Evolutionary conservation across 208 protist species (phyloP), one percentile per base, ranked within the genome.

Genomic region (Kentomonas sorsogonicus): DNA sequence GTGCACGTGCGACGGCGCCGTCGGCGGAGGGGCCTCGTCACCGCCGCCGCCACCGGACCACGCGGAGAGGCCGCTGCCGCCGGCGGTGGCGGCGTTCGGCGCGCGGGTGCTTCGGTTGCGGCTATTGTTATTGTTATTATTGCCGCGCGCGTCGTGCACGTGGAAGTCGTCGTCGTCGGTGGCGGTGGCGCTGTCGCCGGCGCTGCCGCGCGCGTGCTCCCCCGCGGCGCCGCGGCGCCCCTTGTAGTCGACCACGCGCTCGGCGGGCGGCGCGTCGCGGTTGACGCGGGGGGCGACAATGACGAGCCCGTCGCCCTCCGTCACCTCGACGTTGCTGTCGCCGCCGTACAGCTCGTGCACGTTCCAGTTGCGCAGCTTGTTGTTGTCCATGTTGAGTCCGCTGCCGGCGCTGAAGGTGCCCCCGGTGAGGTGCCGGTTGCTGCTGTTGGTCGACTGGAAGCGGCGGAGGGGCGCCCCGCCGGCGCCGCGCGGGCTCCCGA

Each of bases 361-460:
- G 7, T 38, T 38, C 33, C 33, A 38, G 7, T 38, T 11, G 7
- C 11, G 5, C 7, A 38, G 33, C 7, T 38, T 5, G 33, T 38
- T 5, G 7, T 38, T 38, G 33, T 38, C 5, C 5, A 38, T 5
- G 33, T 38, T 38, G 33, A 15, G 33, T 5, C 33, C 11, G 33
- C 33, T 38, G 33, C 33, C 11, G 33, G 7, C 33, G 7, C 11
- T 11, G 33, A 11, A 11, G 33, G 33, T 11, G 33, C 33, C 7
- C 33, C 11, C 11, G 33, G 11, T 15, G 33, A 5, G 33, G 7
- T 38, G n/a, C 33, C 7, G 11, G 53, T 39, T 58, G 36, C 6
- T 39, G 53, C 26, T 58, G 36, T 16, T 47, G 53, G 9, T 26
- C 36, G 9, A 58, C 36, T 3, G n/a, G n/a, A n/a, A n/a, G n/a